A percentile compares a stretch with the other conserved stretches of the same genome.
These are phyloP conservation scores for Prosopis cineraria DNA, from an alignment of 306 rosid species.

Conservation along the genomic window DNA sequence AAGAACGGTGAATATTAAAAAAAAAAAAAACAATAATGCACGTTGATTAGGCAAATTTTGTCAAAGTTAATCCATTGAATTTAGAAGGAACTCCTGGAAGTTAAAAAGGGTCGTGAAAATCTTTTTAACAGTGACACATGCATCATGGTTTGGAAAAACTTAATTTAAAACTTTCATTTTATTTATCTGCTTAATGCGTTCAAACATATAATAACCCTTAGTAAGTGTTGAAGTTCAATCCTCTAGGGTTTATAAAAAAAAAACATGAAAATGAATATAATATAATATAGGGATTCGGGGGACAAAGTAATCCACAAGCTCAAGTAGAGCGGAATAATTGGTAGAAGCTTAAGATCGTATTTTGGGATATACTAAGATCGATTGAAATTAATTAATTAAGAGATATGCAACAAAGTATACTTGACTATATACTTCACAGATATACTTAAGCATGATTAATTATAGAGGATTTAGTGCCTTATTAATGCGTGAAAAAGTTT, in stretches of 20 bases:
- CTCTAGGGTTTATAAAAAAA: too few species aligned
- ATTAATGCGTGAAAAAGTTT: neutral
- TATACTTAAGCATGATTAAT: neutral
- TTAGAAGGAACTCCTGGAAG: neutral
- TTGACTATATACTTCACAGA: neutral
- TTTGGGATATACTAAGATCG: too few species aligned
- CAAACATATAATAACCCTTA: neutral
- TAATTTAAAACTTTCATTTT: neutral
- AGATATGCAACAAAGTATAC: neutral
- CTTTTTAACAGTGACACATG: neutral
- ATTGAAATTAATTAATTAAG: neutral
- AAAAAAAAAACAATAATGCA: too few species aligned
- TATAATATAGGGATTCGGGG: neutral
- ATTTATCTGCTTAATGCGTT: neutral
- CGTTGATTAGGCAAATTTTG: neutral
- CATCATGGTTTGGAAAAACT: neutral
- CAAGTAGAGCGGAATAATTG: slow-evolving; percentile 10
- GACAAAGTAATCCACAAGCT: slow-evolving; percentile 4
- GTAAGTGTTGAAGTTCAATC: slow-evolving; percentile 13
- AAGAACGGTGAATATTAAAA: neutral
- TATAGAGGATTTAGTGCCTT: neutral
- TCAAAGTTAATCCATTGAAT: neutral
- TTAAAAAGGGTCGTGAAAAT: slow-evolving; percentile 8
- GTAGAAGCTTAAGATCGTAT: neutral
- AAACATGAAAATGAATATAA: neutral